These are phyloP conservation scores for Ophiostoma pallidulum DNA, from an alignment of 2,329 filamentous ascomycete genomes.

Conservation along the genomic window DNA sequence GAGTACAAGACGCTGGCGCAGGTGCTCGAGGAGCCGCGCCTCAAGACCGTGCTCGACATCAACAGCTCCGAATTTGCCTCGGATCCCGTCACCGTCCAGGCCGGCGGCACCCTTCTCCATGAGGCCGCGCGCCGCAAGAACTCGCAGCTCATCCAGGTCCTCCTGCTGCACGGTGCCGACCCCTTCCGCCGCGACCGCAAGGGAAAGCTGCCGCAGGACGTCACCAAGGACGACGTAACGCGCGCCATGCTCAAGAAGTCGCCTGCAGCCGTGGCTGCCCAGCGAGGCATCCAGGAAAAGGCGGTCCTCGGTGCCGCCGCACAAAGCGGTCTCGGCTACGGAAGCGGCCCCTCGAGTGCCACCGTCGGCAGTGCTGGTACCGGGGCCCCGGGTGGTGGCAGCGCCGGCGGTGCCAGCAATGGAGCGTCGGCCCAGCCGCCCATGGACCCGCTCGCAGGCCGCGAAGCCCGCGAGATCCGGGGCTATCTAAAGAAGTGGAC, in stretches of 20 bases:
- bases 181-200: conserved; percentile 92
- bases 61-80: conserved; percentile 85
- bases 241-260: conserved; percentile 86
- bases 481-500: conserved; percentile 99
- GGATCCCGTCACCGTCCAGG: conserved; percentile 64
- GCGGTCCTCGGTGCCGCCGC: conserved; percentile 75
- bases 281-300: conserved; percentile 93
- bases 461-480: conserved; percentile 93
- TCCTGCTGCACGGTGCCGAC: conserved; percentile 89
- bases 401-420: not conserved
- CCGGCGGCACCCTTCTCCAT: conserved; percentile 86
- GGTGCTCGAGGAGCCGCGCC: conserved; percentile 72
- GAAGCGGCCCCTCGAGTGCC: not conserved
- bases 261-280: conserved; percentile 85
- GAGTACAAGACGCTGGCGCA: conserved; percentile 73
- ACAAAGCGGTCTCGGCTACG: conserved; percentile 33
- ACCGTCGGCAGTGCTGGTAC: not conserved
- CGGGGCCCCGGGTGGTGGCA: too few species aligned
- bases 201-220: conserved; percentile 89
- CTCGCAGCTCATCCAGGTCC: conserved; percentile 74
- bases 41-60: conserved; percentile 82
- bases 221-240: conserved; percentile 89
- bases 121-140: conserved; percentile 87
- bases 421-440: not conserved
- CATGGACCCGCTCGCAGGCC: conserved; percentile 55